A percentile compares a stretch with the other conserved stretches of the same genome.
Evolutionary conservation across 75 land plant species (phyloP).

Genomic region (Isoetes taiwanensis): DNA sequence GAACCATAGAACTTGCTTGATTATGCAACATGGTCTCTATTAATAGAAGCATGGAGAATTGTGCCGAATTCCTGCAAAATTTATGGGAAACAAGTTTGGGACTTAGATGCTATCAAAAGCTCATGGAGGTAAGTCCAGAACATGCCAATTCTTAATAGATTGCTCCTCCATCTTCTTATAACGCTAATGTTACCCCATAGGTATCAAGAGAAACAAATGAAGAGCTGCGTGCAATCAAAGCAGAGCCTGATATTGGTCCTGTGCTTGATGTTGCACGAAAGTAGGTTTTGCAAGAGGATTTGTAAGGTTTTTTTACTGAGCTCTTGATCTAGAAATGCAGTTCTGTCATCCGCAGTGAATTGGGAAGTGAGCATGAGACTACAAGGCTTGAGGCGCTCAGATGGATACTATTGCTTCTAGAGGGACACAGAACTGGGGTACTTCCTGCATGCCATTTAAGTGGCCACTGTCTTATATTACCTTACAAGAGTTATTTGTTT

Average conservation of each 20-base stretch:
- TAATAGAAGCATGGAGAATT: too few relatives aligned
- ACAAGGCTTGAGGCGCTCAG: slow-evolving; percentile 82
- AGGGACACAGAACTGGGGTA: slow-evolving; percentile 70
- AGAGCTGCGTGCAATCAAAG: slow-evolving; percentile 60
- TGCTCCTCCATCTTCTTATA: too few relatives aligned
- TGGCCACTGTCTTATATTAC: background rate
- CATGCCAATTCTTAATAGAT: too few relatives aligned
- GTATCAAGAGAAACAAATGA: slow-evolving; percentile 98
- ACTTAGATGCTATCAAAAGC: too few relatives aligned
- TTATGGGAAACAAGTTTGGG: too few relatives aligned
- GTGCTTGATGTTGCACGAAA: slow-evolving; percentile 80
- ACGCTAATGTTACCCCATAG: too few relatives aligned
- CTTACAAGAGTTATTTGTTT: background rate
- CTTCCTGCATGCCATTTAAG: too few relatives aligned
- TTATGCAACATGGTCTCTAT: too few relatives aligned
- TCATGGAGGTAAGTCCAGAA: too few relatives aligned
- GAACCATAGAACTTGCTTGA: too few relatives aligned
- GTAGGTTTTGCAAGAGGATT: slow-evolving; percentile 13
- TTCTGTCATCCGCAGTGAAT: slow-evolving; percentile 64
- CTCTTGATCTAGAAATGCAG: too few relatives aligned
- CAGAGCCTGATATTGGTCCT: slow-evolving; percentile 66
- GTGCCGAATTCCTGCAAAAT: too few relatives aligned
- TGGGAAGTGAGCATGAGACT: slow-evolving; percentile 70
- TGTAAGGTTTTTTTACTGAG: background rate
- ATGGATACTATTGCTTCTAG: slow-evolving; percentile 76